Percentiles rank a stretch among this genome's conserved stretches.
These are phyloP conservation scores for Mrakia gelida DNA, from an alignment of 768 basidiomycete species.

Conservation along the genomic window DNA sequence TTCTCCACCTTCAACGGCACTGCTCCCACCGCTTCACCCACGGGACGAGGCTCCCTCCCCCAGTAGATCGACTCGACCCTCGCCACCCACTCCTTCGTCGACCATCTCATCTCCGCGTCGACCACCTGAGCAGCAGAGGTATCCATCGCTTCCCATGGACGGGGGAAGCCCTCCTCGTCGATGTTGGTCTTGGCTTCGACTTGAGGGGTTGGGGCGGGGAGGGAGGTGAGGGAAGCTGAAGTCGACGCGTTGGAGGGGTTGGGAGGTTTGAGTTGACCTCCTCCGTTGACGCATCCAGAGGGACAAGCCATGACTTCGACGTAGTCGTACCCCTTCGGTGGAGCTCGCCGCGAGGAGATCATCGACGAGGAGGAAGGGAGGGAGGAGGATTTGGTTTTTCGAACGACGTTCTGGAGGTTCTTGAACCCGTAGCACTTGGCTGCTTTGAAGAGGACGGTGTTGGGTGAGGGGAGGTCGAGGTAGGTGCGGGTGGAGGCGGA, in stretches of 20 bases:
- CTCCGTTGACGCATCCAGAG: slow-evolving; percentile 93
- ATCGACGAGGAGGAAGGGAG: slow-evolving; percentile 33
- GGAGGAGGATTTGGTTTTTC: slow-evolving; percentile 61
- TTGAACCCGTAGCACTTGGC: slow-evolving; percentile 96
- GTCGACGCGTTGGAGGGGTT: slow-evolving; percentile 13
- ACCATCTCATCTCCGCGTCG: slow-evolving; percentile 64
- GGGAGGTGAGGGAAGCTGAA: not conserved
- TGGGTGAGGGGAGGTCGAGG: slow-evolving; percentile 18
- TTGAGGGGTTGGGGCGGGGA: slow-evolving; percentile 40
- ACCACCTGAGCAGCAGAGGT: slow-evolving; percentile 41
- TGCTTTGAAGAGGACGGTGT: slow-evolving; percentile 68
- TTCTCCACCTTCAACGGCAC: slow-evolving; percentile 1
- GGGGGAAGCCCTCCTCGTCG: slow-evolving; percentile 63
- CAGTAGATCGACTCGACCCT: slow-evolving; percentile 81
- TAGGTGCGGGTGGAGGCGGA: not conserved
- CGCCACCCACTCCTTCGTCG: slow-evolving; percentile 73
- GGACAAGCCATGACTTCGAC: slow-evolving; percentile 99
- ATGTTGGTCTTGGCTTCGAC: slow-evolving; percentile 37
- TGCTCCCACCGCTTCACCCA: not conserved
- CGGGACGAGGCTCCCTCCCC: slow-evolving; percentile 39
- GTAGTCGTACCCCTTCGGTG: slow-evolving; percentile 66
- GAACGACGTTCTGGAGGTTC: slow-evolving; percentile 92
- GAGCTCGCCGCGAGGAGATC: slow-evolving; percentile 11
- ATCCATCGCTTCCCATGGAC: slow-evolving; percentile 61
- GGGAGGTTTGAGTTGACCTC: slow-evolving; percentile 63